Evolutionary conservation across 768 basidiomycete genomes (phyloP).

Genomic region (Tricholoma saponaceum): DNA sequence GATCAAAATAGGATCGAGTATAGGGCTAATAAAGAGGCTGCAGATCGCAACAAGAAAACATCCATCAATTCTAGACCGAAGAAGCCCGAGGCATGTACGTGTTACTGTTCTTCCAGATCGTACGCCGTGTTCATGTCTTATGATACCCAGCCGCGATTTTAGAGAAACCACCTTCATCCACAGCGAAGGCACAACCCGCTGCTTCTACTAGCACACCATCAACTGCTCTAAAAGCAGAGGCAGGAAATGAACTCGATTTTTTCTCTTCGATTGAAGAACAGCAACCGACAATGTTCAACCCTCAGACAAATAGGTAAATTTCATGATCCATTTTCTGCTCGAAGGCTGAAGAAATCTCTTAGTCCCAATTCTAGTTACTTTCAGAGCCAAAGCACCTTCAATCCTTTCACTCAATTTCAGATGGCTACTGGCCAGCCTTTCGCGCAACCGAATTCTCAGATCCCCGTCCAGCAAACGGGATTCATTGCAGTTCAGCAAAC

Average conservation of each 20-base stretch:
- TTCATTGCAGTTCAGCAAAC: slow-evolving; percentile 49
- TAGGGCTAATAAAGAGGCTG: slow-evolving; percentile 69
- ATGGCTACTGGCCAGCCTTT: slow-evolving; percentile 50
- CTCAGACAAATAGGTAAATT: slow-evolving; percentile 51
- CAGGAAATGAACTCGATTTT: slow-evolving; percentile 70
- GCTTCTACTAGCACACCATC: slow-evolving; percentile 13
- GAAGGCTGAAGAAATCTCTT: not conserved
- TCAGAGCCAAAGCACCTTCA: slow-evolving; percentile 57
- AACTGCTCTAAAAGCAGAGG: slow-evolving; percentile 4
- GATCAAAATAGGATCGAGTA: slow-evolving; percentile 95
- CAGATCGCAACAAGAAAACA: slow-evolving; percentile 36
- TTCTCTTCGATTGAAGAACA: slow-evolving; percentile 85
- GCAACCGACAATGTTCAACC: slow-evolving; percentile 68
- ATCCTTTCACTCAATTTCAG: slow-evolving; percentile 73
- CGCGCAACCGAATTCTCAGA: slow-evolving; percentile 15
- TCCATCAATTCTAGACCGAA: slow-evolving; percentile 13
- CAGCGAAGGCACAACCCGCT: slow-evolving; percentile 1
- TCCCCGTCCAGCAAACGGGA: slow-evolving; percentile 55
- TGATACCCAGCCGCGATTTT: not conserved
- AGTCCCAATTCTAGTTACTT: slow-evolving; percentile 49
- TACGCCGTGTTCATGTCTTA: not conserved
- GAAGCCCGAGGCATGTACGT: slow-evolving; percentile 28
- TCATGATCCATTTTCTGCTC: not conserved
- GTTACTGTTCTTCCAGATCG: not conserved
- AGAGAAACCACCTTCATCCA: slow-evolving; percentile 1